Base-by-base conservation (phyloP, 192 early-diverging fungal genomes). In the Coemansia sp. region DNA sequence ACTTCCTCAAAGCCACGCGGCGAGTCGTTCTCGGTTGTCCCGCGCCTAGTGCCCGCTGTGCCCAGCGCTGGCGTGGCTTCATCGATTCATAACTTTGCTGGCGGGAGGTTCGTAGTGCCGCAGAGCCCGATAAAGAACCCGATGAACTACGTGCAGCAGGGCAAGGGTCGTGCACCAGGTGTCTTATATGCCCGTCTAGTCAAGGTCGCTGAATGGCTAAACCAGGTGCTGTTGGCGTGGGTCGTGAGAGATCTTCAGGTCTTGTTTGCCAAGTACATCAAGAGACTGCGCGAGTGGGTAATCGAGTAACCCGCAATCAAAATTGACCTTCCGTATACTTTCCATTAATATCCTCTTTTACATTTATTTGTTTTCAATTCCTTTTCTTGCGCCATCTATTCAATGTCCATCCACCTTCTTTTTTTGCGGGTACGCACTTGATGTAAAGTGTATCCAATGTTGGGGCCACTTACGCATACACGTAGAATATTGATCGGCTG, bases 221-320 rank as follows among this genome's bases (percentile, higher is more conserved):
- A 73, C 71, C 80, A 82, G 49, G 85, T 86, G 3, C 61, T 86
- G 55, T 33, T 82, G 42, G 85, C 85, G 12, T 86, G 80, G 80
- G 77, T 86, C 43, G 77, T 86, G 34, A 70, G 77, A 49, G 85
- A 86, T 43, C 67, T 86, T 3, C 85, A 86, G 55, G 85, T 83
- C 6, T 55, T 86, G 13, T 80, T 80, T 62, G 80, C 77, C 27
- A 86, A 86, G 75, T 86, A 86, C 60, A 83, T 80, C 44, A 82
- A 83, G 65, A 75, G 85, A 12, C 68, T 86, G 66, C 80, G 85
- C 33, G 85, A 86, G 42, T 86, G 80, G 85, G 73, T 83, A 31
- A 47, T 80, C 18, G 85, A 83, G 64, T 86, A 82, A 24, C 31
- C 36, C 52, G 12, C 22, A 11, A 27, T 27, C 20, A 54, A 54